phyloP scores from a whole-genome alignment of 495 filamentous ascomycete genomes.

The Trichocladium uniseriatum region DNA sequence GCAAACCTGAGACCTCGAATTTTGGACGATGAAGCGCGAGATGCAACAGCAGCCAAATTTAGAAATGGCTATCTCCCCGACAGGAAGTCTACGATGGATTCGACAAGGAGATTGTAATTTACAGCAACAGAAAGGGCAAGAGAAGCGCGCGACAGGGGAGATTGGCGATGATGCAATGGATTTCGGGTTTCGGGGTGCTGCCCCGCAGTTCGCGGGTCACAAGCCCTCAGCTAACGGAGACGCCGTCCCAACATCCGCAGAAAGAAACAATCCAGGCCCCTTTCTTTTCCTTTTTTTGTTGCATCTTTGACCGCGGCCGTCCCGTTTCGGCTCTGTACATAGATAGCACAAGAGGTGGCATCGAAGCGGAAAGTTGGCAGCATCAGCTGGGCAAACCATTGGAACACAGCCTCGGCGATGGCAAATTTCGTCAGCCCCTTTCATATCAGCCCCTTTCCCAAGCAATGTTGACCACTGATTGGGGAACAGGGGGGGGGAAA shows the following conservation, averaged over 20 bases:
- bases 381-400: conserved; percentile 2
- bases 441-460: background rate
- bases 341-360: background rate
- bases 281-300: too few species aligned
- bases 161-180: conserved; percentile 1
- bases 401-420: conserved; percentile 17
- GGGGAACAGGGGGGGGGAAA: too few species aligned
- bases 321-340: too few species aligned
- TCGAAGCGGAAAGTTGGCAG: background rate
- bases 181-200: background rate
- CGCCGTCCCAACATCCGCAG: too few species aligned
- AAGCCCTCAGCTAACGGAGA: too few species aligned
- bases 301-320: too few species aligned
- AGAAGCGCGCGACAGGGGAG: background rate
- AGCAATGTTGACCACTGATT: background rate
- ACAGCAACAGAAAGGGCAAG: background rate
- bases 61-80: background rate
- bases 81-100: background rate
- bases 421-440: conserved; percentile 12
- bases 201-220: background rate
- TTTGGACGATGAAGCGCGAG: conserved; percentile 1
- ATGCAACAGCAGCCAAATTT: background rate
- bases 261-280: too few species aligned
- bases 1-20: background rate
- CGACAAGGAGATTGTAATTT: background rate